Evolutionary conservation across 108 stramenopile genomes (phyloP).

Genomic region (Nannochloropsis gaditana): DNA sequence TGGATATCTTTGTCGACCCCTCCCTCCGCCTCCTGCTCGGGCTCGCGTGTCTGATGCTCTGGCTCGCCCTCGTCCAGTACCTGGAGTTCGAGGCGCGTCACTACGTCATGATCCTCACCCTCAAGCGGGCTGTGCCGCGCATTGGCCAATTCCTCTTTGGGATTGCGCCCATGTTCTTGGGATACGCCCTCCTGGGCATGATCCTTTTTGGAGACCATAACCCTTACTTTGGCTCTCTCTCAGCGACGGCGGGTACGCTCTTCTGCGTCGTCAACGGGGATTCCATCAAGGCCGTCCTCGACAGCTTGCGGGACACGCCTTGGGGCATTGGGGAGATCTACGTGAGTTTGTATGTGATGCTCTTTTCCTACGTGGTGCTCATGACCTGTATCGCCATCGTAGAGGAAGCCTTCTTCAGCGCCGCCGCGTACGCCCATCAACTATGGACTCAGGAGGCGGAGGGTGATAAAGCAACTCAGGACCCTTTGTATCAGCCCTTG

Average conservation of each 20-base stretch:
- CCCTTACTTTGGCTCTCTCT: background rate
- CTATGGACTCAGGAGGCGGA: too few relatives aligned
- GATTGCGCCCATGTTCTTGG: conserved; percentile 22
- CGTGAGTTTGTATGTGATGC: background rate
- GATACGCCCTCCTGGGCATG: conserved; percentile 24
- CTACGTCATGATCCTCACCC: conserved; percentile 23
- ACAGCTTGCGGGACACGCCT: background rate
- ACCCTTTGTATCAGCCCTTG: too few relatives aligned
- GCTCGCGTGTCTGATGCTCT: background rate
- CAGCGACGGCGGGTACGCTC: background rate
- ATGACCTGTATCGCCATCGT: conserved; percentile 26
- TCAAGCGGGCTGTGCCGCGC: conserved; percentile 23
- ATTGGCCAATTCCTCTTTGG: conserved; percentile 21
- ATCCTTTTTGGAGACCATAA: conserved; percentile 24
- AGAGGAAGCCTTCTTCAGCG: conserved; percentile 27
- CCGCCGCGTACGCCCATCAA: background rate
- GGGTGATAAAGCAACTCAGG: too few relatives aligned
- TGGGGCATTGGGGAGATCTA: background rate
- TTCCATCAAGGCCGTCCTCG: background rate
- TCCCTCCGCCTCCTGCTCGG: background rate
- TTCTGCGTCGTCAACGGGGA: conserved; percentile 23
- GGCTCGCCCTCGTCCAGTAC: background rate
- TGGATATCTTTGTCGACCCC: background rate
- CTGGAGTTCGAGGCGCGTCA: background rate
- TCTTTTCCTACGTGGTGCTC: conserved; percentile 25